Evolutionary conservation across 208 protist genomes (phyloP).

Genomic region (Naegleria gruberi): DNA sequence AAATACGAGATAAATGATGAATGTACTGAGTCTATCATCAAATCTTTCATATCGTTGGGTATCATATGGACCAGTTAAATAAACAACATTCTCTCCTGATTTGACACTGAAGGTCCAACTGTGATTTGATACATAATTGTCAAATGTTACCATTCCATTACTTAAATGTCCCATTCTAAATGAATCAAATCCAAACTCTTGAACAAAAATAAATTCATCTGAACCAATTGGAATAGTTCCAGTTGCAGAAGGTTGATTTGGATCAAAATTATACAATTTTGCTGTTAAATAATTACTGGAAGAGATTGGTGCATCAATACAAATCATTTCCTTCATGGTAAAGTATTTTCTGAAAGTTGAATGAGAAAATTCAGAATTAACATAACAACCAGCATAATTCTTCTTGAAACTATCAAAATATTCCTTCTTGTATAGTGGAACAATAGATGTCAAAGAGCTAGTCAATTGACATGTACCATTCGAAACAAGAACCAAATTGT

Average conservation of each 20-base stretch:
- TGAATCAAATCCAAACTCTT: background rate
- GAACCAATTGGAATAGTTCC: background rate
- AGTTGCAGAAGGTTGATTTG: background rate
- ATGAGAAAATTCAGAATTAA: background rate
- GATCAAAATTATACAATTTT: background rate
- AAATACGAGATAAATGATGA: background rate
- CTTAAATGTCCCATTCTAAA: background rate
- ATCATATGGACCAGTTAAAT: background rate
- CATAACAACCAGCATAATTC: background rate
- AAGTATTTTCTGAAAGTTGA: background rate
- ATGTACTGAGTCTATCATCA: background rate
- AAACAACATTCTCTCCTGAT: background rate
- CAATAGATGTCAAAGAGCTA: background rate
- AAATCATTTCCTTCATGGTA: background rate
- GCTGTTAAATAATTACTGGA: background rate
- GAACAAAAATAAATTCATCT: background rate
- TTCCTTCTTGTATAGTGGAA: background rate
- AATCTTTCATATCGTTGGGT: background rate
- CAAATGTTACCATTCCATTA: background rate
- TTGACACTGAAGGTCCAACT: background rate
- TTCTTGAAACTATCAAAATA: background rate
- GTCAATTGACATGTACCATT: background rate
- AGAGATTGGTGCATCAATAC: background rate
- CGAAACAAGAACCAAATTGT: background rate
- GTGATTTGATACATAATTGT: background rate